phyloP scores from a whole-genome alignment of 129 eudicot species.

The sunflower (Helianthus annuus) region HanXRQr2.0-SUNRISE NC_035448.2:169257829-169258328 shows the following conservation, averaged over 20 bases:
- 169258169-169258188: no score
- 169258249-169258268: no score
- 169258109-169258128: not conserved
- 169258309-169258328: no score
- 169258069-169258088: not conserved
- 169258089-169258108: slow-evolving; percentile 7
- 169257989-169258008: not conserved
- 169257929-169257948: slow-evolving; percentile 17
- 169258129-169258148: no score
- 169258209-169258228: no score
- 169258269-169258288: no score
- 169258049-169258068: slow-evolving; percentile 16
- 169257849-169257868: not conserved
- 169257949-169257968: not conserved
- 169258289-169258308: no score
- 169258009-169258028: slow-evolving; percentile 4
- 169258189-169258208: no score
- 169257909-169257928: slow-evolving; percentile 17
- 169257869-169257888: not conserved
- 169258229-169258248: no score
- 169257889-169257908: not conserved
- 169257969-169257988: slow-evolving; percentile 4
- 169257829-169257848: not conserved
- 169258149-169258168: no score
- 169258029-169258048: slow-evolving; percentile 9